Evolutionary conservation across 2,329 filamentous ascomycete species (phyloP).

Genomic region (Xylaria digitata): DNA sequence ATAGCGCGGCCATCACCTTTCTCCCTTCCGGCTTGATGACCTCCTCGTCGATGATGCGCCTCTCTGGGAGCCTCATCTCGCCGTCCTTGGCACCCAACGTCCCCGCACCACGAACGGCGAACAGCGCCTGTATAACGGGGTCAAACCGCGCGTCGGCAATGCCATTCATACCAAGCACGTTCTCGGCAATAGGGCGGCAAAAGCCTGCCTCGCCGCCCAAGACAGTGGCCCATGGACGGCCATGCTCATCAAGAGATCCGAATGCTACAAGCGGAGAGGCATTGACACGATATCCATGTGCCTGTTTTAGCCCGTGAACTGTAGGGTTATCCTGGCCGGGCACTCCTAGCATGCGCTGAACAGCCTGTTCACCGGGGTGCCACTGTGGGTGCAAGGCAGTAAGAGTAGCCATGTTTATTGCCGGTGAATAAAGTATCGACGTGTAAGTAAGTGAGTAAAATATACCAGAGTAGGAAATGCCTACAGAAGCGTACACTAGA

Average conservation of each 20-base stretch:
- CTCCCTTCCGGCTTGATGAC: slow-evolving; percentile 53
- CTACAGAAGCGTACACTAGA: too few species aligned
- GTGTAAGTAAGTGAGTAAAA: background rate
- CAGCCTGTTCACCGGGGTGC: slow-evolving; percentile 73
- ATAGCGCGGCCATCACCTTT: slow-evolving; percentile 61
- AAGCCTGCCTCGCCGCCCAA: slow-evolving; percentile 82
- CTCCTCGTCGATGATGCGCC: slow-evolving; percentile 39
- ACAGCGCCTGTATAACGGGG: slow-evolving; percentile 74
- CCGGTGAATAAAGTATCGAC: slow-evolving; percentile 1
- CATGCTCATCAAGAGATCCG: slow-evolving; percentile 74
- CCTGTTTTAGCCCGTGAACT: slow-evolving; percentile 67
- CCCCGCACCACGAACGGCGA: slow-evolving; percentile 57
- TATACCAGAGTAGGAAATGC: background rate
- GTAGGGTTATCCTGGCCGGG: slow-evolving; percentile 74
- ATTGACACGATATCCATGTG: slow-evolving; percentile 70
- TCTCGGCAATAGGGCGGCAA: slow-evolving; percentile 69
- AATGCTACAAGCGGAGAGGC: slow-evolving; percentile 76
- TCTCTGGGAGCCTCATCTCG: slow-evolving; percentile 49
- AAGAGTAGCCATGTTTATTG: slow-evolving; percentile 39
- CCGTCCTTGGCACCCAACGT: background rate
- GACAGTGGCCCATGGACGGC: slow-evolving; percentile 79
- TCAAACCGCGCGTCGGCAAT: slow-evolving; percentile 71
- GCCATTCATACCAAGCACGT: slow-evolving; percentile 72
- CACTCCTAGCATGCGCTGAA: slow-evolving; percentile 71
- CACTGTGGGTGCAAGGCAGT: slow-evolving; percentile 54